These are phyloP conservation scores for Podospora comata DNA, from an alignment of 495 filamentous ascomycete species.

Conservation along the genomic window DNA sequence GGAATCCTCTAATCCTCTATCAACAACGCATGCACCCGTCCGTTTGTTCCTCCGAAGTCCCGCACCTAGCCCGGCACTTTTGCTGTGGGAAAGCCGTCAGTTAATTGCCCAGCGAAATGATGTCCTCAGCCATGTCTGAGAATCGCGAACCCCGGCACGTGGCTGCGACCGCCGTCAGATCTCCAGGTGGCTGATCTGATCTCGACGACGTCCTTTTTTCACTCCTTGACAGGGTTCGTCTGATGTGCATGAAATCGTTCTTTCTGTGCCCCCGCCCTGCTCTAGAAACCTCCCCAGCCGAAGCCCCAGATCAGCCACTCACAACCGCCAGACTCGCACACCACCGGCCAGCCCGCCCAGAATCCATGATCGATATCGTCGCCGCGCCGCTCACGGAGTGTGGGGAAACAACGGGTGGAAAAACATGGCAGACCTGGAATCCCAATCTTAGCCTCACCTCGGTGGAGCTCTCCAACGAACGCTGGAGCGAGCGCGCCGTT, in stretches of 20 bases:
- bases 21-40: not conserved
- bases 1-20: not conserved
- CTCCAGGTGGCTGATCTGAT: slow-evolving; percentile 13
- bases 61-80: slow-evolving; percentile 15
- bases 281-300: slow-evolving; percentile 9
- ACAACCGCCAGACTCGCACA: slow-evolving; percentile 1
- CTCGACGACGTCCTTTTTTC: not conserved
- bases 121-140: slow-evolving; percentile 1
- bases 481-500: not conserved
- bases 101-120: slow-evolving; percentile 17
- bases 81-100: slow-evolving; percentile 12
- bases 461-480: slow-evolving; percentile 4
- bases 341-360: slow-evolving; percentile 18
- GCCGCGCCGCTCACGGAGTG: slow-evolving; percentile 1
- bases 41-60: slow-evolving; percentile 11
- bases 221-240: slow-evolving; percentile 12
- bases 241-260: slow-evolving; percentile 14
- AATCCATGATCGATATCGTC: not conserved
- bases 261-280: slow-evolving; percentile 21
- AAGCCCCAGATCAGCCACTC: slow-evolving; percentile 10
- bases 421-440: slow-evolving; percentile 4
- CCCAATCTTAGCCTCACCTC: not conserved
- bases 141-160: slow-evolving; percentile 13
- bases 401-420: slow-evolving; percentile 10
- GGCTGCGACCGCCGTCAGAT: slow-evolving; percentile 14